Evolutionary conservation across 208 protist species (phyloP).

Genomic region (Lotmaria passim): DNA sequence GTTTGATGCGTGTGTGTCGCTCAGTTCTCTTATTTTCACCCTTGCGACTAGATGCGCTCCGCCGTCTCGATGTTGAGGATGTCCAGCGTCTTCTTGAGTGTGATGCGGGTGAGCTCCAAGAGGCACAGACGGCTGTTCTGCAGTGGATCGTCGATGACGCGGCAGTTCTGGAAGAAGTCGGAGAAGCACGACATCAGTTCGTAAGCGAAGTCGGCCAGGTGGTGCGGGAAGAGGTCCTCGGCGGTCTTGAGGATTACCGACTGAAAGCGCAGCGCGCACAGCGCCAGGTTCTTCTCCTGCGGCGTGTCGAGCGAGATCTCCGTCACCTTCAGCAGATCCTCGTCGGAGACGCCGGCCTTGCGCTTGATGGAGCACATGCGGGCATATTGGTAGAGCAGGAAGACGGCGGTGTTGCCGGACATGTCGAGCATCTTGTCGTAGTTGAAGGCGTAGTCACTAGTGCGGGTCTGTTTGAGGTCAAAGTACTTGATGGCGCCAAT

Average conservation of each 20-base stretch:
- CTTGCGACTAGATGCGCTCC: constrained; percentile 71
- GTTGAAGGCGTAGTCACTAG: constrained; percentile 95
- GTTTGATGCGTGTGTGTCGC: too few species aligned
- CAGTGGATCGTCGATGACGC: constrained; percentile 80
- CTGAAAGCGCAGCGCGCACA: constrained; percentile 89
- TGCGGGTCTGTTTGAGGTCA: constrained; percentile 95
- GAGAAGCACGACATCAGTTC: constrained; percentile 94
- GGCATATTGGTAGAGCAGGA: constrained; percentile 97
- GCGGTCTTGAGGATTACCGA: constrained; percentile 86
- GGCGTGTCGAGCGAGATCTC: constrained; percentile 78
- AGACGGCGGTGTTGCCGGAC: constrained; percentile 97
- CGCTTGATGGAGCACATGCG: constrained; percentile 95
- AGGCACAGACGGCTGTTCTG: constrained; percentile 92
- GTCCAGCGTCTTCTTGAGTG: constrained; percentile 89
- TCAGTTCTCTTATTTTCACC: too few species aligned
- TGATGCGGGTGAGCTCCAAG: constrained; percentile 88
- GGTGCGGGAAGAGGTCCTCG: constrained; percentile 93
- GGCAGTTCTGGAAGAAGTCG: constrained; percentile 96
- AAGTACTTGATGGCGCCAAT: constrained; percentile 97
- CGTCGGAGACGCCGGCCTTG: constrained; percentile 80
- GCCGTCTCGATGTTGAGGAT: constrained; percentile 94
- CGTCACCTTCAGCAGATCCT: constrained; percentile 56
- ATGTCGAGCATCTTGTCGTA: constrained; percentile 97
- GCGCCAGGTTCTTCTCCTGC: constrained; percentile 86
- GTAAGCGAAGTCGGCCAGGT: constrained; percentile 97